These are phyloP conservation scores for Apostasia shenzhenica DNA, from an alignment of 106 monocot species.

Conservation along the genomic window DNA sequence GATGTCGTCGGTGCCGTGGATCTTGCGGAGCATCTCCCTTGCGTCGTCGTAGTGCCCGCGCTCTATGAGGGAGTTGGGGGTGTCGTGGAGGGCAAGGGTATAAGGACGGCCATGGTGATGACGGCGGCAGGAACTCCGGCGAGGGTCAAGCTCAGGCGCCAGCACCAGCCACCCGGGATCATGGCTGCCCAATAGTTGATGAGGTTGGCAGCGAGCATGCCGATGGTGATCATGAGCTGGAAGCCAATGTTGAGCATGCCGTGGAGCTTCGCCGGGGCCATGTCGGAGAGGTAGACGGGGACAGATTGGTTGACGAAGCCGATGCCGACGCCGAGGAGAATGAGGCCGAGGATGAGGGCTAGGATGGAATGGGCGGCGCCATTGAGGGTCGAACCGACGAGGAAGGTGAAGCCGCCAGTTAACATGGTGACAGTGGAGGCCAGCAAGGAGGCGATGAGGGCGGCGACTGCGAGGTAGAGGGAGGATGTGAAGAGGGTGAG, in stretches of 20 bases:
- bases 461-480: neutral
- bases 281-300: neutral
- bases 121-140: constrained; percentile 1
- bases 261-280: neutral
- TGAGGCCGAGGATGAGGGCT: neutral
- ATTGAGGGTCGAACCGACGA: neutral
- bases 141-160: neutral
- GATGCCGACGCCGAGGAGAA: neutral
- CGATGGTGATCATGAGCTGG: constrained; percentile 10
- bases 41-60: constrained; percentile 5
- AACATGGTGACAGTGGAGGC: neutral
- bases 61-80: constrained; percentile 8
- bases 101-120: neutral
- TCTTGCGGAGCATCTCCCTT: neutral
- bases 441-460: neutral
- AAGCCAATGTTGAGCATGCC: constrained; percentile 6
- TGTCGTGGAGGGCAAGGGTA: neutral
- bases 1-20: constrained; percentile 3
- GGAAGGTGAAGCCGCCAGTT: neutral
- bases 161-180: constrained; percentile 3
- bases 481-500: neutral
- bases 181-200: constrained; percentile 4
- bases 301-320: constrained; percentile 1
- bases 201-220: constrained; percentile 3
- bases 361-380: neutral